These are phyloP conservation scores for Pythium plurisporium DNA, from an alignment of 352 stramenopile species.

Conservation along the genomic window DNA sequence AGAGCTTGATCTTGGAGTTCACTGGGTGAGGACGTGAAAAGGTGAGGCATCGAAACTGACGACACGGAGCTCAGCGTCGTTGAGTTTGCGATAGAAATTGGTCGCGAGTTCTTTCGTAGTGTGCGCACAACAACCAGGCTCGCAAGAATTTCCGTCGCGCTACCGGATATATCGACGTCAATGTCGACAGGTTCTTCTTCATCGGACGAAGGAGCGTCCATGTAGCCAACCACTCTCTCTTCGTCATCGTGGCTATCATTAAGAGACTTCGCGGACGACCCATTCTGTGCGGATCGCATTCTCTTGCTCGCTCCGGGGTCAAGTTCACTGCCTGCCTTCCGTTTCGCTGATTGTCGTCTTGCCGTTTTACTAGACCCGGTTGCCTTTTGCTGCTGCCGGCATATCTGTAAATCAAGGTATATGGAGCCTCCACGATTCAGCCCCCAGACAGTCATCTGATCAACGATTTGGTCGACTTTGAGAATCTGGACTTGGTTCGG, in stretches of 20 bases:
- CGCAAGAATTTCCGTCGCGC: constrained; percentile 71
- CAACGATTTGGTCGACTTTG: constrained; percentile 85
- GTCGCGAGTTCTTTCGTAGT: constrained; percentile 55
- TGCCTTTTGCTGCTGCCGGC: constrained; percentile 78
- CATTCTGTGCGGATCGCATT: constrained; percentile 2
- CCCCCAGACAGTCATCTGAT: constrained; percentile 85
- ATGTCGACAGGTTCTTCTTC: constrained; percentile 58
- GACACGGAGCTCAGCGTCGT: constrained; percentile 43
- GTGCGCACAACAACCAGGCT: constrained; percentile 74
- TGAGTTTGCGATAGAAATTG: constrained; percentile 28
- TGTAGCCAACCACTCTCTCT: constrained; percentile 20
- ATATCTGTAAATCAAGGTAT: constrained; percentile 86
- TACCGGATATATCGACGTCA: constrained; percentile 65
- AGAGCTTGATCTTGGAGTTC: not conserved
- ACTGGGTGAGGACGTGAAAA: not conserved
- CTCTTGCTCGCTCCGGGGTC: constrained; percentile 40
- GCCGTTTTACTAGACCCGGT: constrained; percentile 53
- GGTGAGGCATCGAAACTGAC: constrained; percentile 32
- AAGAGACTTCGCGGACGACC: constrained; percentile 1
- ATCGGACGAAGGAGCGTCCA: constrained; percentile 33
- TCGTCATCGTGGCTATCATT: constrained; percentile 11
- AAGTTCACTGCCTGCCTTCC: constrained; percentile 17
- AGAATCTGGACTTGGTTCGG: constrained; percentile 78
- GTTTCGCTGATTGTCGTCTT: constrained; percentile 40
- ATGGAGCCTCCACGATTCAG: constrained; percentile 80